Percentiles rank a stretch among this genome's conserved stretches.
phyloP scores from a whole-genome alignment of 805 yeast genomes.

The Myxozyma geophila region DNA sequence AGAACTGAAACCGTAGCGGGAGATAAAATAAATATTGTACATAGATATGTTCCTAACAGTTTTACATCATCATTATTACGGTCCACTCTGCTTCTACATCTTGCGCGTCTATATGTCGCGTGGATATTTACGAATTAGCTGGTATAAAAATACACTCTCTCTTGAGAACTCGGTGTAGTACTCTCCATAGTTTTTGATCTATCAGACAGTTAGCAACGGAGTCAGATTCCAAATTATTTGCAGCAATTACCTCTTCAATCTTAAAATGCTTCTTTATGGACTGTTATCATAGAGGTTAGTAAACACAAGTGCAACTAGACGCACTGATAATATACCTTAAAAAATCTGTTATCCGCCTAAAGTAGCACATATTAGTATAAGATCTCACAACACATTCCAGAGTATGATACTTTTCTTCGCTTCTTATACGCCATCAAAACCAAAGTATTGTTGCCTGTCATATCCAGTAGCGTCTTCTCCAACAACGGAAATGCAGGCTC shows the following conservation, averaged over 20 bases:
- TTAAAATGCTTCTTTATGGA: conserved; percentile 43
- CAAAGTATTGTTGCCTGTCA: conserved; percentile 48
- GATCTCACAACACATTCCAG: not conserved
- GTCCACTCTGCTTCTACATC: no score
- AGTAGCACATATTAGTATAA: not conserved
- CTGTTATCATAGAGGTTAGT: conserved; percentile 28
- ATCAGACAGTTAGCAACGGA: not conserved
- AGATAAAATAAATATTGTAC: not conserved
- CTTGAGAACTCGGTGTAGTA: conserved; percentile 24
- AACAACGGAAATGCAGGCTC: conserved; percentile 60
- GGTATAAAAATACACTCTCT: conserved; percentile 27
- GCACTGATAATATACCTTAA: conserved; percentile 21
- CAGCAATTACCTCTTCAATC: conserved; percentile 41
- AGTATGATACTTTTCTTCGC: conserved; percentile 50
- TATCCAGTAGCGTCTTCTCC: conserved; percentile 54
- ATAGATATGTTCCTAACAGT: not conserved
- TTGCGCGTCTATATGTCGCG: not conserved
- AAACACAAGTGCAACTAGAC: not conserved
- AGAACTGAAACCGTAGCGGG: not conserved
- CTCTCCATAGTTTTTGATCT: conserved; percentile 41
- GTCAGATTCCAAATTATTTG: not conserved
- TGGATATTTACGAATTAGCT: conserved; percentile 23
- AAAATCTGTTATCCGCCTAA: conserved; percentile 47
- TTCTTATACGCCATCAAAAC: conserved; percentile 60
- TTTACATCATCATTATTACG: not conserved